These are phyloP conservation scores for Penicillium egyptiacum DNA, from an alignment of 495 filamentous ascomycete genomes.

Conservation along the genomic window DNA sequence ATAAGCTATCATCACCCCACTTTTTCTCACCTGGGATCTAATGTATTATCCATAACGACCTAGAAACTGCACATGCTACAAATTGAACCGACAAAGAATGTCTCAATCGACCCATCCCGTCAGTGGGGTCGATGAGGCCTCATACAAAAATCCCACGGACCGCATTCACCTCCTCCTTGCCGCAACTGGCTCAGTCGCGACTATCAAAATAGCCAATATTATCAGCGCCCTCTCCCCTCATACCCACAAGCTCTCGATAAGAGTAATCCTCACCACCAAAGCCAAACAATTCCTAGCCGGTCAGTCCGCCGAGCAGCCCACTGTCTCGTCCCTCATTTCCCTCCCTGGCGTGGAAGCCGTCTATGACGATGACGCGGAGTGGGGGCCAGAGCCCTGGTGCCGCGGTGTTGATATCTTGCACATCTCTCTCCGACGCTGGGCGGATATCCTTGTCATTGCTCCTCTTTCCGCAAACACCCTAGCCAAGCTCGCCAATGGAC, in stretches of 20 bases:
- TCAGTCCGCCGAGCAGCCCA: constrained; percentile 65
- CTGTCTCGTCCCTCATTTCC: constrained; percentile 43
- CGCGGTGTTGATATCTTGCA: constrained; percentile 59
- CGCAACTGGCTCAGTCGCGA: constrained; percentile 61
- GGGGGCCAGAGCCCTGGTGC: constrained; percentile 63
- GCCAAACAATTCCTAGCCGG: constrained; percentile 65
- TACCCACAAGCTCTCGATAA: constrained; percentile 58
- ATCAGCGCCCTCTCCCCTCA: constrained; percentile 52
- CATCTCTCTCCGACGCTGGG: constrained; percentile 71
- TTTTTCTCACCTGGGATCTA: not conserved
- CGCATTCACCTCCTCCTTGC: constrained; percentile 10
- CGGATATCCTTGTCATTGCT: constrained; percentile 70
- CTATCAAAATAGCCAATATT: constrained; percentile 75
- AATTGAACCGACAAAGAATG: not conserved
- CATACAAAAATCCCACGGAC: not conserved
- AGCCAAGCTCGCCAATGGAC: constrained; percentile 62
- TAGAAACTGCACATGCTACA: not conserved
- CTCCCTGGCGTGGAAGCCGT: constrained; percentile 61
- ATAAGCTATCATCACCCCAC: constrained; percentile 2
- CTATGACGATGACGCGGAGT: constrained; percentile 69
- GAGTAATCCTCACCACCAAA: constrained; percentile 64
- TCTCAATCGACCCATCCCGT: not conserved
- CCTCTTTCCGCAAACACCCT: constrained; percentile 69
- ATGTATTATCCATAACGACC: not conserved
- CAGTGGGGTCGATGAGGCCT: not conserved